A percentile compares a stretch with the other conserved stretches of the same genome.
Evolutionary conservation across 176 grass and related monocot species (phyloP).

Genomic region (Avena insularis): DNA sequence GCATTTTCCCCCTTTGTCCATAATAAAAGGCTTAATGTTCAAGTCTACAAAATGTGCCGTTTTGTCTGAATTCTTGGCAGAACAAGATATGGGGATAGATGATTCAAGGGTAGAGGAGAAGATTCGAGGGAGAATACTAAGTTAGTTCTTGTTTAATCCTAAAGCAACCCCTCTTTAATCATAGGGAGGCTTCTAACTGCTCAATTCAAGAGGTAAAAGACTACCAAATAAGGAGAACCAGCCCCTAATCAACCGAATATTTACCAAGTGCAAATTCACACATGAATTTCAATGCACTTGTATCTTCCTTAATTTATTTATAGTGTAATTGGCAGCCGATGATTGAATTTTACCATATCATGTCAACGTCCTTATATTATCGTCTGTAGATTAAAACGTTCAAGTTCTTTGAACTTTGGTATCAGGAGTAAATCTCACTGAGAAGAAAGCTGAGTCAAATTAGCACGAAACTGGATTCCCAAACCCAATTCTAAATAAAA

Average conservation of each 20-base stretch:
- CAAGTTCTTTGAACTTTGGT: slow-evolving; percentile 3
- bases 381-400: not conserved
- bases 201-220: not conserved
- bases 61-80: not conserved
- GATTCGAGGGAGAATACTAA: not conserved
- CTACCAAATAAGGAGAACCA: slow-evolving; percentile 1
- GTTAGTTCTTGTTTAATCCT: not conserved
- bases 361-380: not conserved
- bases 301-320: slow-evolving; percentile 7
- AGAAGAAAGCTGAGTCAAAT: not conserved
- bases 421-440: not conserved
- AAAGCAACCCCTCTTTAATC: slow-evolving; percentile 13
- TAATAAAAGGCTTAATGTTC: slow-evolving; percentile 1
- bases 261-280: not conserved
- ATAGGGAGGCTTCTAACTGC: not conserved
- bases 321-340: not conserved
- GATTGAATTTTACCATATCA: slow-evolving; percentile 8
- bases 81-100: slow-evolving; percentile 1
- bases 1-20: not conserved
- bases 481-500: not conserved
- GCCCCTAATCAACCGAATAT: not conserved
- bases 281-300: not conserved
- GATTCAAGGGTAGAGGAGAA: not conserved
- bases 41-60: not conserved
- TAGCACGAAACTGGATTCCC: not conserved